Evolutionary conservation across 1,284 basidiomycete species (phyloP).

Genomic region (Cutaneotrichosporon mucoides): DNA sequence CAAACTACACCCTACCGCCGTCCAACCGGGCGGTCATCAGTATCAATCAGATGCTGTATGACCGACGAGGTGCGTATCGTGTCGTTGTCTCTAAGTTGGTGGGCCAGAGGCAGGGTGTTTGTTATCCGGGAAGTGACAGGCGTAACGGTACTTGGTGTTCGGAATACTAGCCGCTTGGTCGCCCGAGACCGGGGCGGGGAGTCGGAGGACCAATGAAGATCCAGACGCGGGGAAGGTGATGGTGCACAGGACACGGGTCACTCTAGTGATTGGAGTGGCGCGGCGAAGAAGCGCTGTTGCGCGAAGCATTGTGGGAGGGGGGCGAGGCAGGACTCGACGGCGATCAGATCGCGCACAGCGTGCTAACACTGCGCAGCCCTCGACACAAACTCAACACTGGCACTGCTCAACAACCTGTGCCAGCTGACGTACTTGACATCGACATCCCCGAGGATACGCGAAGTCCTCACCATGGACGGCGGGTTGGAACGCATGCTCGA

Average conservation of each 20-base stretch:
- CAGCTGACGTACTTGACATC: constrained; percentile 96
- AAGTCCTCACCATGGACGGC: constrained; percentile 96
- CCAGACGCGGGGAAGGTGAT: too few species aligned
- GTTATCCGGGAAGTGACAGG: background rate
- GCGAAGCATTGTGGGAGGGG: too few species aligned
- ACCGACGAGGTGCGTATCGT: constrained; percentile 75
- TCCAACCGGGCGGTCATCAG: constrained; percentile 95
- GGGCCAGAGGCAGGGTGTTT: background rate
- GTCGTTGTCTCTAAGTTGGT: background rate
- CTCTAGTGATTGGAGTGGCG: too few species aligned
- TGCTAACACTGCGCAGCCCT: constrained; percentile 60
- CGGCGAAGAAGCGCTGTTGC: too few species aligned
- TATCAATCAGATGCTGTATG: constrained; percentile 91
- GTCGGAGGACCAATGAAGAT: background rate
- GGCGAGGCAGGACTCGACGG: background rate
- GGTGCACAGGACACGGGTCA: too few species aligned
- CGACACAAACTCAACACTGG: constrained; percentile 84
- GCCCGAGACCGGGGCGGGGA: too few species aligned
- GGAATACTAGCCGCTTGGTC: too few species aligned
- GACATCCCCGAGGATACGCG: constrained; percentile 93
- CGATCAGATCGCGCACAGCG: too few species aligned
- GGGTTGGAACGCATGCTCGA: constrained; percentile 92
- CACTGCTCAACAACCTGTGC: constrained; percentile 93
- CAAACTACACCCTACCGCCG: constrained; percentile 90
- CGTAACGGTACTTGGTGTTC: too few species aligned